Conservation (phyloP, 2,329 filamentous ascomycete genomes). For the Fonsecaea pedrosoi region DNA sequence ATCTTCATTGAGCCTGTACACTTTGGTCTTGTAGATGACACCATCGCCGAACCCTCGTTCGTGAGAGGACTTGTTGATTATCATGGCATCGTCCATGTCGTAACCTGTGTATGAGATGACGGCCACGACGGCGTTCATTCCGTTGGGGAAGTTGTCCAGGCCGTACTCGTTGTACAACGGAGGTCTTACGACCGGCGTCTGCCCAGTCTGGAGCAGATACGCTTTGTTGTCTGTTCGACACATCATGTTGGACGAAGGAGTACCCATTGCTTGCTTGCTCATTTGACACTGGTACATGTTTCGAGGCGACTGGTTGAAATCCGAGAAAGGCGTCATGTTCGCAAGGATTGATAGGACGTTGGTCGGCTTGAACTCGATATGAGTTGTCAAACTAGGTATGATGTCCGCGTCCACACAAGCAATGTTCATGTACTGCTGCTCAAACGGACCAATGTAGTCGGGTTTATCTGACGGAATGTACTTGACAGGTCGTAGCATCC, state of each 20-base stretch:
- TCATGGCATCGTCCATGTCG: conserved; percentile 99
- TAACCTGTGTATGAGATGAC: conserved; percentile 99
- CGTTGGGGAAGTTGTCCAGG: conserved; percentile 97
- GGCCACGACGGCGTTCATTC: conserved; percentile 91
- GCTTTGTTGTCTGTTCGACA: conserved; percentile 97
- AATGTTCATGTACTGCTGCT: conserved; percentile 98
- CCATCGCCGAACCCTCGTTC: conserved; percentile 95
- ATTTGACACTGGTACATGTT: conserved; percentile 99
- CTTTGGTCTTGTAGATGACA: conserved; percentile 97
- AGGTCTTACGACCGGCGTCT: conserved; percentile 90
- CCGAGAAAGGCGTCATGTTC: conserved; percentile 98
- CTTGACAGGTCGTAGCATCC: conserved; percentile 91
- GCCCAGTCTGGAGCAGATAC: conserved; percentile 91
- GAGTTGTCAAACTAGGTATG: conserved; percentile 84
- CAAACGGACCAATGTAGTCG: conserved; percentile 89
- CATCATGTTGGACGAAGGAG: conserved; percentile 80
- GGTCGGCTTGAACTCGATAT: conserved; percentile 92
- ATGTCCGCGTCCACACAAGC: conserved; percentile 89
- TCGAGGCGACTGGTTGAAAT: conserved; percentile 97
- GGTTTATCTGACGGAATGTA: conserved; percentile 85
- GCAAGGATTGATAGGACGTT: conserved; percentile 97
- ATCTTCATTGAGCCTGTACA: conserved; percentile 80
- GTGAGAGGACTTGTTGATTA: conserved; percentile 95
- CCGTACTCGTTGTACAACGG: conserved; percentile 96
- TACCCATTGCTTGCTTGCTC: conserved; percentile 99